Evolutionary conservation across 2,329 filamentous ascomycete genomes (phyloP), one percentile per base, ranked within the genome.

Genomic region (Cercospora berteroae): DNA sequence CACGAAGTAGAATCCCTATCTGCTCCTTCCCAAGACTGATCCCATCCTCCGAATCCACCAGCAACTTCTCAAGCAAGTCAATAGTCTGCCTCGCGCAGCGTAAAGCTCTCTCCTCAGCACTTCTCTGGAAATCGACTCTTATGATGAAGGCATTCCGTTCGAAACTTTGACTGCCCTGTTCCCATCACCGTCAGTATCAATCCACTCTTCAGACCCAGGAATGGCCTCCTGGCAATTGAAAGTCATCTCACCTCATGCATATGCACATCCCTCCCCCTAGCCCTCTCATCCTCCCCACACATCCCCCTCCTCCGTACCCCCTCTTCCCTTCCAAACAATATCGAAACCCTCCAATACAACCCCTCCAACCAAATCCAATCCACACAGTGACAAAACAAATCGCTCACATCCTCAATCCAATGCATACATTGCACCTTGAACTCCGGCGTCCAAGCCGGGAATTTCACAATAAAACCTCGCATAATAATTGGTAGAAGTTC

Each of bases 311-410:
- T 62, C 12, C 9, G 1, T 5, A 18, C 27, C 10, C 44, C 59
- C n/a, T 33, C 48, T 2, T 55, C 48, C 7, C 13, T 23, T 2
- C 33, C 39, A 1, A 39, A 20, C 3, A 68, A 36, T 4, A 67
- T 60, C 42, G 63, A 67, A 12, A 70, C 50, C 13, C 66, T 57
- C 68, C 68, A 70, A 56, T 71, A 69, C 23, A 69, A 25, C 12
- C 68, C 70, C 57, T 70, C 66, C 3, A 71, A 33, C 70, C 70
- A 71, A n/a, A 65, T 60, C 66, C 66, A 71, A 36, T 67, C 68
- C 25, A 71, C 50, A 13, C 62, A 63, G 5, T 25, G 18, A 25
- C 67, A 59, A 12, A 67, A 68, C 7, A 18, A 23, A 20, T 70
- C 68, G 50, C 66, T 70, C 5, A 68, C 68, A 39, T 60, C 59